Evolutionary conservation across 2,329 filamentous ascomycete genomes (phyloP).

Genomic region (Fusarium devonianum): DNA sequence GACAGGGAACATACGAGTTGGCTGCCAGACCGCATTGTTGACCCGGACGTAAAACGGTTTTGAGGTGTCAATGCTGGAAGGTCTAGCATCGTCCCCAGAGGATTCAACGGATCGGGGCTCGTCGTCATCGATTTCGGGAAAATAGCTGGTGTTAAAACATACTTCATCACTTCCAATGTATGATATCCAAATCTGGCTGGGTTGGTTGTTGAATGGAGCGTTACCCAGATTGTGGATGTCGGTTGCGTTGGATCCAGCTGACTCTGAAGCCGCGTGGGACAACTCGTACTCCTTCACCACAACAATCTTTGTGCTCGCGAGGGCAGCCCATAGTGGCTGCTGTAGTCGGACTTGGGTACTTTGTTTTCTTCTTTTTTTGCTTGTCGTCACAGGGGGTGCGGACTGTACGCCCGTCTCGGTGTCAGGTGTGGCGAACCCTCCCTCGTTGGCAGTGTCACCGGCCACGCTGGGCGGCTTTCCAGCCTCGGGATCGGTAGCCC

Average conservation of each 20-base stretch:
- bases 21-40: slow-evolving; percentile 82
- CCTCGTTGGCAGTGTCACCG: slow-evolving; percentile 40
- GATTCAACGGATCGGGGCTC: slow-evolving; percentile 34
- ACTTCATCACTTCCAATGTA: slow-evolving; percentile 81
- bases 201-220: slow-evolving; percentile 73
- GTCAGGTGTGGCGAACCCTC: slow-evolving; percentile 61
- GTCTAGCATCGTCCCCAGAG: slow-evolving; percentile 46
- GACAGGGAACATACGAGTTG: slow-evolving; percentile 71
- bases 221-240: slow-evolving; percentile 80
- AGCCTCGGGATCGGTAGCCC: slow-evolving; percentile 67
- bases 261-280: slow-evolving; percentile 77
- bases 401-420: slow-evolving; percentile 52
- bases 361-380: slow-evolving; percentile 88
- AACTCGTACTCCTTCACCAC: slow-evolving; percentile 91
- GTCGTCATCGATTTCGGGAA: slow-evolving; percentile 55
- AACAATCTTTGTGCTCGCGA: slow-evolving; percentile 95
- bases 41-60: slow-evolving; percentile 83
- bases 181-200: slow-evolving; percentile 80
- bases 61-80: slow-evolving; percentile 66
- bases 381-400: slow-evolving; percentile 59
- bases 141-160: slow-evolving; percentile 76
- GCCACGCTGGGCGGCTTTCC: slow-evolving; percentile 56
- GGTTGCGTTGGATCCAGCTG: slow-evolving; percentile 75
- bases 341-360: slow-evolving; percentile 88
- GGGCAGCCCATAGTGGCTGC: slow-evolving; percentile 91